Base-by-base conservation (phyloP, 2,329 filamentous ascomycete species). In the Aspergillus pseudoglaucus region DNA sequence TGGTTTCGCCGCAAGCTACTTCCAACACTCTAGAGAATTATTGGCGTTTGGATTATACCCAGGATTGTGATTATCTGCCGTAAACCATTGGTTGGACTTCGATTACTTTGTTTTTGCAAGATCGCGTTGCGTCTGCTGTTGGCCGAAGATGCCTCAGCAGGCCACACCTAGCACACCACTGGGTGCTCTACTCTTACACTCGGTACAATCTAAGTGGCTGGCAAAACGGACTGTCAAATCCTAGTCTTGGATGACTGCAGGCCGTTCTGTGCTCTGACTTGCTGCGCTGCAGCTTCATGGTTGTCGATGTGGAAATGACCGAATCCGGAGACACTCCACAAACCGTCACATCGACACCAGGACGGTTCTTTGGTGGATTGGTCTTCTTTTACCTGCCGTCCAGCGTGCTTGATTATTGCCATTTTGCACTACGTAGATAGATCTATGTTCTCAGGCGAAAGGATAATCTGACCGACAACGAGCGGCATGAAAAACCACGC, bases 361-460 rank as follows among this genome's bases (percentile, higher is more conserved):
- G 23, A 23, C 17, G 9, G 15, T 17, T n/a, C 18, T 12, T 20
- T 20, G 10, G 41, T n/a, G 17, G 27, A 17, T 22, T 41, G 14
- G 22, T 25, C 18, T 38, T 35, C 27, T 14, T 41, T 18, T 32
- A 12, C 32, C 42, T 20, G 37, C 18, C 40, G 32, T 12, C 23
- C 15, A 27, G 27, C 17, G 5, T 6, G 15, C 18, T 45, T 45
- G 42, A 38, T 37, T 53, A 27, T 59, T 46, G 54, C 46, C 6
- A 50, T 60, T 58, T 52, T 63, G 53, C 58, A 61, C 52, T 58
- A 57, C 59, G 64, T 68, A 68, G 65, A 67, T 67, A 66, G 62
- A 62, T 59, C 49, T 59, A 49, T 56, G 53, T 52, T 51, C 50
- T 49, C 50, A 49, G 44, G 45, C 47, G 44, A 47, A 50, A 37